Evolutionary conservation across 768 basidiomycete species (phyloP), one percentile per base, ranked within the genome.

Genomic region (Dictyophora rubrovolvata): DNA sequence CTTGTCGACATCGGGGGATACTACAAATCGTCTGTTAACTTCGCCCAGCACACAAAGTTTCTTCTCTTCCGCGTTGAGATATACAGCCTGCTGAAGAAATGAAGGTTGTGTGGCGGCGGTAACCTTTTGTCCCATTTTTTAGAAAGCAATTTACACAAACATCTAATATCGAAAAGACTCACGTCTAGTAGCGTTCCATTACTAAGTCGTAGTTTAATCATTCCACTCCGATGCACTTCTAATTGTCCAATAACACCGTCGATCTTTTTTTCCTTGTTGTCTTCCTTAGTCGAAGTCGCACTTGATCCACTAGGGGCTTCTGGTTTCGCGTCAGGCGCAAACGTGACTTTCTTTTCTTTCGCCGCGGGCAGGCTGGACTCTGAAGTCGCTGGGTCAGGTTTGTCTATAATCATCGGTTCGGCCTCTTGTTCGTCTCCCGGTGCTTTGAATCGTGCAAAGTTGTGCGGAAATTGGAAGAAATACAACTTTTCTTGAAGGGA

Each of bases 391-490:
- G 50, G 8, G 36, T 63, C 46, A 48, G 63, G 16, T 21, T 66
- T 59, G 20, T 14, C 14, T 16, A 70, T 72, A 47, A 74, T 68
- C 51, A 75, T 73, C 22, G 68, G 66, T 9, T 69, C 72, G 17
- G 57, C 34, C 23, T n/a, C n/a, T 18, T 51, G 34, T 7, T 18
- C 59, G 9, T 60, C 64, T 54, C 72, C 66, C 9, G 68, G 65
- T 18, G 72, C 61, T 8, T 70, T 62, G 71, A 93, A 93, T 5
- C 74, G 77, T 0, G 93, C 92, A 70, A 96, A 93, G 0, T 90
- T 88, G 9, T 75, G 69, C 0, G 93, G 93, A 65, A 95, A 95
- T 67, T 94, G 92, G 73, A 95, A 93, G 64, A 93, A 85, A 66
- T 88, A 95, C 3, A 95, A 72, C 18, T 79, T 77, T 56, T 89